These are phyloP conservation scores for Aspergillus asperescens DNA, from an alignment of 495 filamentous ascomycete species.

Conservation along the genomic window DNA sequence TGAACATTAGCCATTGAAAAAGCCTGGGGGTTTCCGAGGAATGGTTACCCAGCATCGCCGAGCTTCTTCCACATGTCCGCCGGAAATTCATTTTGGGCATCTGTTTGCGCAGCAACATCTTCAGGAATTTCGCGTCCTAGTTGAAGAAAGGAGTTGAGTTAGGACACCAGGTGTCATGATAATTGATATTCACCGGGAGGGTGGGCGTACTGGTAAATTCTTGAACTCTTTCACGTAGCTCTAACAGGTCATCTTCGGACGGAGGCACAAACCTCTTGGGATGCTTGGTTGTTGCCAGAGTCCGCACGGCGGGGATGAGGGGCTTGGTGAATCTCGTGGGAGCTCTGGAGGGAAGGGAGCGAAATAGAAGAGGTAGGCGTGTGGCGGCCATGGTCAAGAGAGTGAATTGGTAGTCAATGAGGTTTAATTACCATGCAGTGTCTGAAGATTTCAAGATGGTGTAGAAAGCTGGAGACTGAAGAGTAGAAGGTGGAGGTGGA, in stretches of 20 bases:
- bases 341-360: constrained; percentile 26
- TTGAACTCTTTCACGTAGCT: constrained; percentile 84
- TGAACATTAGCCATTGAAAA: background rate
- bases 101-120: constrained; percentile 73
- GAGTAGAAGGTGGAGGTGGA: background rate
- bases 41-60: constrained; percentile 67
- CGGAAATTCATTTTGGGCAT: constrained; percentile 84
- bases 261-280: constrained; percentile 78
- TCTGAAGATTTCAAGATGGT: background rate
- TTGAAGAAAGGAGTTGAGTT: background rate
- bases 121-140: constrained; percentile 62
- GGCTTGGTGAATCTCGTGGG: constrained; percentile 21
- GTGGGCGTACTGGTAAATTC: constrained; percentile 69
- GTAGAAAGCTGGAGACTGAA: background rate
- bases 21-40: background rate
- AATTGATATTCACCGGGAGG: background rate
- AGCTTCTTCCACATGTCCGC: constrained; percentile 89
- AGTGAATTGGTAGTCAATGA: background rate
- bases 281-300: constrained; percentile 64
- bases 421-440: background rate
- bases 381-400: constrained; percentile 29
- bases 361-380: constrained; percentile 28
- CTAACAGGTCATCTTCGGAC: constrained; percentile 65
- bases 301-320: constrained; percentile 32
- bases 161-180: background rate